Conservation (phyloP, 108 stramenopile genomes). For the Conticribra guillardii region DNA sequence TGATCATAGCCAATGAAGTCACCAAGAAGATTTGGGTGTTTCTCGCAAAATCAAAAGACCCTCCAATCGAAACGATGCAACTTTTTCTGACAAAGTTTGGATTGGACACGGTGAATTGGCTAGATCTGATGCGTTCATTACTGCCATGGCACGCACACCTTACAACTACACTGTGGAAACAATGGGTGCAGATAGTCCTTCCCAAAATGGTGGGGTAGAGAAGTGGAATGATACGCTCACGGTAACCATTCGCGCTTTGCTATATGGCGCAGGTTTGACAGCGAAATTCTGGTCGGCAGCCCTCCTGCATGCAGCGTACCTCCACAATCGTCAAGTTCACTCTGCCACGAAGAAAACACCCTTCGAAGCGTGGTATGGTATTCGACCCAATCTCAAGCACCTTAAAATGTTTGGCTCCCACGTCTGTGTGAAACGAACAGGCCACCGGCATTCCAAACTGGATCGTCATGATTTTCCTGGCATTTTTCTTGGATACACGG, state of each 20-base stretch:
- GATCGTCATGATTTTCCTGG: too few species aligned
- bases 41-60: conserved; percentile 13
- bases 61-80: conserved; percentile 1
- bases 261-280: conserved; percentile 1
- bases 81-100: neutral
- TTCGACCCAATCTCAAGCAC: neutral
- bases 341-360: too few species aligned
- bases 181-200: neutral
- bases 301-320: neutral
- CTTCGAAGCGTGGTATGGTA: neutral
- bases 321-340: neutral
- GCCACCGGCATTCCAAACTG: too few species aligned
- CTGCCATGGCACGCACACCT: neutral
- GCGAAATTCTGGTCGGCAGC: neutral
- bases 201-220: too few species aligned
- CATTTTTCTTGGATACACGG: too few species aligned
- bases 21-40: conserved; percentile 8
- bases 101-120: conserved; percentile 1
- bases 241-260: neutral
- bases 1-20: neutral
- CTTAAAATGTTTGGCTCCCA: neutral
- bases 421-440: neutral
- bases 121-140: neutral
- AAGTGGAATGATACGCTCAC: too few species aligned
- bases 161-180: neutral